Evolutionary conservation across 1,284 basidiomycete species (phyloP).

Genomic region (Ganoderma sinense): DNA sequence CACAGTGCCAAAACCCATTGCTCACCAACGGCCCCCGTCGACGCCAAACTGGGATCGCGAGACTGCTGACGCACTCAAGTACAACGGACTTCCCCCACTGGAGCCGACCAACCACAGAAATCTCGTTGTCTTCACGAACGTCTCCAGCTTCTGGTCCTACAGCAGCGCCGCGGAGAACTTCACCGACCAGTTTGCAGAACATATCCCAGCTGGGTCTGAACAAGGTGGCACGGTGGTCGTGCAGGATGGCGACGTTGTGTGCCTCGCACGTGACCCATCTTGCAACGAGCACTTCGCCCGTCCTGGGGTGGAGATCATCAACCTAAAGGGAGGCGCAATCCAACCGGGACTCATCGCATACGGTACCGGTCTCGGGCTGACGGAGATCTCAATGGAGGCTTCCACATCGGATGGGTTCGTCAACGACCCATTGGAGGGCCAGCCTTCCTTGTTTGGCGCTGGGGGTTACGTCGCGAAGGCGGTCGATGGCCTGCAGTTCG

Average conservation of each 20-base stretch:
- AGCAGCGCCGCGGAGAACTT: conserved; percentile 20
- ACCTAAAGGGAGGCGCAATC: conserved; percentile 52
- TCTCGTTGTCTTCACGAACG: conserved; percentile 64
- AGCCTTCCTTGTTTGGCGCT: conserved; percentile 58
- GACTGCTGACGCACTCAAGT: conserved; percentile 56
- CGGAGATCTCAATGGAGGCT: conserved; percentile 49
- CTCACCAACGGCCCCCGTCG: conserved; percentile 58
- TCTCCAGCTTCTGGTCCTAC: conserved; percentile 52
- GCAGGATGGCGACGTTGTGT: conserved; percentile 51
- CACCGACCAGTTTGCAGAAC: conserved; percentile 26
- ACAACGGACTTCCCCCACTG: conserved; percentile 74
- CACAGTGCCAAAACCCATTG: conserved; percentile 52
- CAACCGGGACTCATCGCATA: conserved; percentile 47
- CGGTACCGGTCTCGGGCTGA: conserved; percentile 45
- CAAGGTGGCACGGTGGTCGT: conserved; percentile 44
- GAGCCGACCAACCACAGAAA: conserved; percentile 44
- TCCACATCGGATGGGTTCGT: conserved; percentile 55
- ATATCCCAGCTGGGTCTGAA: conserved; percentile 13
- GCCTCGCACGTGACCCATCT: conserved; percentile 42
- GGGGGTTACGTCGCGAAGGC: conserved; percentile 67
- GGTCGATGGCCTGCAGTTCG: conserved; percentile 79
- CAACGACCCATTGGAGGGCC: conserved; percentile 55
- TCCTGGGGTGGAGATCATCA: conserved; percentile 37
- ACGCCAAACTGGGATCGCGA: conserved; percentile 73
- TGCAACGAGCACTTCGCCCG: conserved; percentile 35